Evolutionary conservation across 495 filamentous ascomycete genomes (phyloP), one percentile per base, ranked within the genome.

Genomic region (Margaritispora aquatica): DNA sequence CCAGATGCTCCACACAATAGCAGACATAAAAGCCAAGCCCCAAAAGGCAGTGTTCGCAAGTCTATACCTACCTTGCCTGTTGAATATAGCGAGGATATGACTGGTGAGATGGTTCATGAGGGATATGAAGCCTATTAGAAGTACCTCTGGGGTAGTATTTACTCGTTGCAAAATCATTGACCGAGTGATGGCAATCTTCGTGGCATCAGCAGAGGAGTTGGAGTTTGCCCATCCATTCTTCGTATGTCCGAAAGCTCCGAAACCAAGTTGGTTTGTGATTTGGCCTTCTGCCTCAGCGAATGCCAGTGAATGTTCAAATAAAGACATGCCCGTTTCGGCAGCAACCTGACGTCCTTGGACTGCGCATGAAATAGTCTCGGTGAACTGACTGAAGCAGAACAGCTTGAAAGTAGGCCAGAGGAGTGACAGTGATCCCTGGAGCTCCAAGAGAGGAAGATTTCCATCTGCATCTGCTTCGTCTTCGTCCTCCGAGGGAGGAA

Each of bases 211-310:
- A 13, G 64, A 66, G 22, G 74, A 64, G 9, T 55, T 59, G 21
- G 57, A 31, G 23, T 66, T 69, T 11, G 31, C 41, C 51, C 27
- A 44, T 74, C 69, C 51, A 41, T 24, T 57, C 55, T 61, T 66
- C n/a, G 58, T 61, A 2, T 22, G 58, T 21, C 82, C 81, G 71
- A 90, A 88, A 17, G 87, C 63, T 10, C 83, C 81, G 63, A 88
- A 82, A 1, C 87, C 88, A 1, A 95, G 79, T 3, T 87, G 84
- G 56, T 81, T 86, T 65, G 85, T 82, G 41, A 96, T 83, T 61
- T 90, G 86, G 11, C 89, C 87, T 68, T 98, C 95, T 2, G 94
- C 91, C 70, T 98, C 95, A 1, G 94, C 90, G 71, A 97, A 98
- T 0, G 94, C 94, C 15, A 98, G 75, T 0, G 94, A 97, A 68